These are phyloP conservation scores for Acaromyces ingoldii DNA, from an alignment of 1,284 basidiomycete genomes.

Conservation along the genomic window DNA sequence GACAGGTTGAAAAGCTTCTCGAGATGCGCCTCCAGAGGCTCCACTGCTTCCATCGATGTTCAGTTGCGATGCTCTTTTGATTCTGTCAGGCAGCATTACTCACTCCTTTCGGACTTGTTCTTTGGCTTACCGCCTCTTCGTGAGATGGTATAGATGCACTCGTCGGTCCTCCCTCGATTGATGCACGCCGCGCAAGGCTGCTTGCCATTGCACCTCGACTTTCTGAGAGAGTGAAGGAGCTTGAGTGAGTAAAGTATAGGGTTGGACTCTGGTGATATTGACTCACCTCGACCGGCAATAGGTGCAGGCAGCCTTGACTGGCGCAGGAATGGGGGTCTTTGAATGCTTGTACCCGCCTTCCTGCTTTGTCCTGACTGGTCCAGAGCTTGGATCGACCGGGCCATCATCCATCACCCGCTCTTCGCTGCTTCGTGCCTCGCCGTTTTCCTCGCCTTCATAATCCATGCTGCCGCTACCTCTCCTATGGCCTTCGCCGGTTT, in stretches of 20 bases:
- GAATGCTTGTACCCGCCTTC: too few species aligned
- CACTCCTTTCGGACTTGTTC: slow-evolving; percentile 16
- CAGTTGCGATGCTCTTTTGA: background rate
- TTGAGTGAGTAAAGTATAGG: background rate
- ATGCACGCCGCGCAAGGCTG: slow-evolving; percentile 40
- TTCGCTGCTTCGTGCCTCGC: too few species aligned
- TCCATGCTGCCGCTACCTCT: too few species aligned
- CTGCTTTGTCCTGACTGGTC: too few species aligned
- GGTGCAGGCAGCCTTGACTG: slow-evolving; percentile 37
- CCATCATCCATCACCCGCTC: too few species aligned
- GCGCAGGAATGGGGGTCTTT: slow-evolving; percentile 31
- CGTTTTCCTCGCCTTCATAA: too few species aligned
- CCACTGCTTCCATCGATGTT: background rate
- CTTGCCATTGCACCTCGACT: slow-evolving; percentile 44
- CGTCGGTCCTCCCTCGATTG: slow-evolving; percentile 26
- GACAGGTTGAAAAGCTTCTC: slow-evolving; percentile 37
- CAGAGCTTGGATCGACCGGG: too few species aligned
- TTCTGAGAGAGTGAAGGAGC: slow-evolving; percentile 7
- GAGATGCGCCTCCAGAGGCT: slow-evolving; percentile 31
- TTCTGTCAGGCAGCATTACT: background rate
- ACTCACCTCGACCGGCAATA: slow-evolving; percentile 29
- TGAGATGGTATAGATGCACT: slow-evolving; percentile 42
- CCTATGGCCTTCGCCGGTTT: too few species aligned
- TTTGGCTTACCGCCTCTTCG: slow-evolving; percentile 45
- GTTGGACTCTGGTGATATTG: background rate